Percentiles rank a stretch among this genome's conserved stretches.
These are phyloP conservation scores for Elongisporangium anandrum DNA, from an alignment of 352 stramenopile species.

Conservation along the genomic window DNA sequence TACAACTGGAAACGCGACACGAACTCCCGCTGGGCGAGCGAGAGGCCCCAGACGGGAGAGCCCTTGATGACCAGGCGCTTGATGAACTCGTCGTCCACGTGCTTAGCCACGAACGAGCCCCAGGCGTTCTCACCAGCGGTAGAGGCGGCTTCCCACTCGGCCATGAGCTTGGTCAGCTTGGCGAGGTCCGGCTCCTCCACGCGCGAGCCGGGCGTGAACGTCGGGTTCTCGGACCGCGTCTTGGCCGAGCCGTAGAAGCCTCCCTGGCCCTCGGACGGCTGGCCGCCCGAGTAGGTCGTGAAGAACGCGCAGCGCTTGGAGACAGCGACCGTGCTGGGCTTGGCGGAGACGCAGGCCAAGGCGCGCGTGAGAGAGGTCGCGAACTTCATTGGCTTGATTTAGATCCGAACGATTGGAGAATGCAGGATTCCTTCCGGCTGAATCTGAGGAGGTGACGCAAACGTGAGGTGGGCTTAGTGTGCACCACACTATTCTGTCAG, in stretches of 20 bases:
- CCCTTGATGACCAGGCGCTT: constrained; percentile 66
- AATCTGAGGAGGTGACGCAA: background rate
- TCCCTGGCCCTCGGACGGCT: constrained; percentile 85
- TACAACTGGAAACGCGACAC: constrained; percentile 28
- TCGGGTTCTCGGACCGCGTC: constrained; percentile 59
- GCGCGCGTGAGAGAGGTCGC: background rate
- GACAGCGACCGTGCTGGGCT: background rate
- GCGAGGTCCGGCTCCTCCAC: constrained; percentile 59
- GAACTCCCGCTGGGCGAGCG: constrained; percentile 67
- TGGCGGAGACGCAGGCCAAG: background rate
- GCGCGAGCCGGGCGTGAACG: constrained; percentile 59
- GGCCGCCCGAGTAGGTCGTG: constrained; percentile 86
- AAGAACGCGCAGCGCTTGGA: constrained; percentile 9
- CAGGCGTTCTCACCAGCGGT: background rate
- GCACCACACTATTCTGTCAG: background rate
- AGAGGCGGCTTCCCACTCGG: constrained; percentile 32
- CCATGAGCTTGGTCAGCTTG: constrained; percentile 58
- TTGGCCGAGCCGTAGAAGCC: constrained; percentile 89
- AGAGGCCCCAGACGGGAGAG: constrained; percentile 71
- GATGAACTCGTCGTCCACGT: constrained; percentile 48
- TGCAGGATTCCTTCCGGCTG: no score
- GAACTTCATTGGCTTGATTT: background rate
- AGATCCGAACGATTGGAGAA: background rate
- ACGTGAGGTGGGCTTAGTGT: background rate
- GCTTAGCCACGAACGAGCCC: constrained; percentile 1